Evolutionary conservation across 2,329 filamentous ascomycete genomes (phyloP).

Genomic region (Stachybotrys elegans): DNA sequence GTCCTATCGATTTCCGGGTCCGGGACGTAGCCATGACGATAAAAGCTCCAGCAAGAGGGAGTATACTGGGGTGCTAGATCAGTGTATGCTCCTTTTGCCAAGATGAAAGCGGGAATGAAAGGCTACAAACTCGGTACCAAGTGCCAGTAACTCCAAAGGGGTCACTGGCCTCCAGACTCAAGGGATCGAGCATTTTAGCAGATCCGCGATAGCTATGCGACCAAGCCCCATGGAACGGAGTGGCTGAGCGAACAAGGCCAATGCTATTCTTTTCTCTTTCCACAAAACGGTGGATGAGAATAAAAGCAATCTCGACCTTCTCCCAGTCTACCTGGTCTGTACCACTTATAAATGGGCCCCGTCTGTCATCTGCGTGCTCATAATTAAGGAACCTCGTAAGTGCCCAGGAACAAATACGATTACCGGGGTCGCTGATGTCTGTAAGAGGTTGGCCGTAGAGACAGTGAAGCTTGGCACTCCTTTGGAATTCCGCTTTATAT

Average conservation of each 20-base stretch:
- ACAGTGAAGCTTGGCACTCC: constrained; percentile 66
- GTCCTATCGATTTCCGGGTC: constrained; percentile 59
- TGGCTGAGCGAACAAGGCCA: constrained; percentile 48
- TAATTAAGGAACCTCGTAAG: constrained; percentile 62
- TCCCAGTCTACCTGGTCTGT: constrained; percentile 68
- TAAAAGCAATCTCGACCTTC: constrained; percentile 69
- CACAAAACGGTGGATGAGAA: constrained; percentile 63
- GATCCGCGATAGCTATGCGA: constrained; percentile 40
- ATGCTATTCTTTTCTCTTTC: constrained; percentile 39
- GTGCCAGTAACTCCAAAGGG: constrained; percentile 68
- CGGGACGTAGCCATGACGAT: constrained; percentile 38
- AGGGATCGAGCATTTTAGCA: constrained; percentile 25
- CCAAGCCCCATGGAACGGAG: constrained; percentile 52
- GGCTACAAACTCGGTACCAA: constrained; percentile 63
- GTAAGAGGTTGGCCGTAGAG: constrained; percentile 58
- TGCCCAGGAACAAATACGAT: constrained; percentile 53
- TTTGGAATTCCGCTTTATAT: constrained; percentile 41
- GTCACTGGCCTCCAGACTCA: constrained; percentile 51
- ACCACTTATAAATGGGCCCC: constrained; percentile 69
- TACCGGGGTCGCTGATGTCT: constrained; percentile 26
- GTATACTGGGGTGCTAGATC: constrained; percentile 72
- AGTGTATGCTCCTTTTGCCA: constrained; percentile 67
- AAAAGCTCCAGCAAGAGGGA: constrained; percentile 43
- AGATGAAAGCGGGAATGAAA: too few species aligned
- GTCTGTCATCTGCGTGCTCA: constrained; percentile 55